Evolutionary conservation across 179 eudicot species (phyloP), one percentile per base, ranked within the genome.

Genomic region (Amaranthus tricolor): DNA sequence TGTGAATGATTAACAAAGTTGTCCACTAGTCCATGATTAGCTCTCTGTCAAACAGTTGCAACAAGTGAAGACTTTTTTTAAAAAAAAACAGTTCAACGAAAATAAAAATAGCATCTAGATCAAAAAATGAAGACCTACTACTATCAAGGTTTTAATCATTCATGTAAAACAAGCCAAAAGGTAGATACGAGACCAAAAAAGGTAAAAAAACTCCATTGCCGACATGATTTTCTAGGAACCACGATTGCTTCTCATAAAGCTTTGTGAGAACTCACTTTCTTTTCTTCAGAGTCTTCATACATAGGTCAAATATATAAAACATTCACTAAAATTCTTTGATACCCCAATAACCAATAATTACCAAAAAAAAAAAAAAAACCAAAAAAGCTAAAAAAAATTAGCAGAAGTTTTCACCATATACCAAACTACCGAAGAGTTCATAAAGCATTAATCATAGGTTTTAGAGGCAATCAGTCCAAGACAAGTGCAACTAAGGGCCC

Each of bases 1-100:
- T 83, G 89, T 62, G 86, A 74, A 73, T 82, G 96, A 83, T 83
- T 89, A 48, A 78, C 61, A 79, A 82, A 85, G 73, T 82, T 86
- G 81, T 89, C 96, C 52, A 72, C 85, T 44, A 86, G 81, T 20
- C 85, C 91, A 73, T 78, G 81, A 80, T 76, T 88, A 62, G 80
- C 84, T 87, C 88, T 87, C 98, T 93, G 88, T 76, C 76, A 56
- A 72, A 63, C 63, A 67, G 40, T 73, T 14, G 14, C 17, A 79
- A 52, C 51, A 74, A 43, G 44, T 68, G 58, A 52, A 67, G 44
- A 9, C 24, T 63, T 50, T 53, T 12, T 24, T 9, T 17, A 74
- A 47, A 14, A 58, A 5, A 31, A 31, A 24, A 31, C 40, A 31
- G 40, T 31, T 31, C 40, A 31, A 31, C 3, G 40, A 31, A 31